Percentiles rank a stretch among this genome's conserved stretches.
Evolutionary conservation across 106 monocot genomes (phyloP).

Genomic region (Alisma plantagoaquatica): DNA sequence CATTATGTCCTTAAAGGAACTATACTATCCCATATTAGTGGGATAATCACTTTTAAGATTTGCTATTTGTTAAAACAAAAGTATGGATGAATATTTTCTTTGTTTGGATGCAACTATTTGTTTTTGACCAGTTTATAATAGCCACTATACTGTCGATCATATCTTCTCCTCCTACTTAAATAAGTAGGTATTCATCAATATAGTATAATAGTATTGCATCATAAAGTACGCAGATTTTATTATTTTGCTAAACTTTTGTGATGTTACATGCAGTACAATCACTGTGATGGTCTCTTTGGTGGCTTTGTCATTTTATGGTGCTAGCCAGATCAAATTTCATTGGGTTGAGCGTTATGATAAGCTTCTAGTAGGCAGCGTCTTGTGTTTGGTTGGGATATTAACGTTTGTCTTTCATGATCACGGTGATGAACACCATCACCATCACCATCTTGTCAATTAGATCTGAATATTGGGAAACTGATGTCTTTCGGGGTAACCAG

Average conservation of each 20-base stretch:
- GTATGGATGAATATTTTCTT: background rate
- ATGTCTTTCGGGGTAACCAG: no score
- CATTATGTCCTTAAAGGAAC: no score
- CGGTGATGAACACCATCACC: slow-evolving; percentile 17
- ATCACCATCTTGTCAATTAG: slow-evolving; percentile 10
- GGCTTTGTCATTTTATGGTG: slow-evolving; percentile 67
- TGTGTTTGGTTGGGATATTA: slow-evolving; percentile 60
- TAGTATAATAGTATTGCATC: no score
- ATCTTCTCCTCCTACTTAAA: no score
- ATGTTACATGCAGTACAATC: slow-evolving; percentile 38
- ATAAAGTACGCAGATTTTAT: background rate
- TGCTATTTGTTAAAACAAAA: no score
- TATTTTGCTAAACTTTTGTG: background rate
- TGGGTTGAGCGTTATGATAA: slow-evolving; percentile 82
- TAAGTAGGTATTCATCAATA: no score
- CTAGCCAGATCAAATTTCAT: slow-evolving; percentile 64
- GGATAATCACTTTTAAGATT: no score
- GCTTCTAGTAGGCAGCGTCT: slow-evolving; percentile 66
- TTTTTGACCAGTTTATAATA: no score
- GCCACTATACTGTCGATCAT: no score
- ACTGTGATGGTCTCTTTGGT: slow-evolving; percentile 72
- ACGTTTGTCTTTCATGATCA: slow-evolving; percentile 65
- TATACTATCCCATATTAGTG: no score
- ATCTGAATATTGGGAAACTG: no score
- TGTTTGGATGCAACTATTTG: background rate